These are phyloP conservation scores for Euphorbia pulcherrima DNA, from an alignment of 345 rosid species.

Conservation along the genomic window DNA sequence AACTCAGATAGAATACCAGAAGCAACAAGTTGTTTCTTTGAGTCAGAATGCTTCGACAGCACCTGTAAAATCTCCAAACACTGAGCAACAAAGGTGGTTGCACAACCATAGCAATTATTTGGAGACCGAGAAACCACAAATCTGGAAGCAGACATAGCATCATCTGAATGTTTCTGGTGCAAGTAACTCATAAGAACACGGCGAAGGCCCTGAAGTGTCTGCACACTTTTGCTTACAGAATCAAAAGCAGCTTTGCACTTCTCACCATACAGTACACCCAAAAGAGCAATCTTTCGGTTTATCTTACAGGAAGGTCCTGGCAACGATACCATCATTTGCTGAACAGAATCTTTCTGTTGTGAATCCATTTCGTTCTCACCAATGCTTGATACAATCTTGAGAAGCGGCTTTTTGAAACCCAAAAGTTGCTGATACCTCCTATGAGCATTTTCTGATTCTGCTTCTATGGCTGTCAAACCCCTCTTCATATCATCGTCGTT, in stretches of 20 bases:
- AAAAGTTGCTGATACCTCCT: constrained; percentile 97
- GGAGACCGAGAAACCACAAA: constrained; percentile 85
- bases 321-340: constrained; percentile 99
- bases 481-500: constrained; percentile 99
- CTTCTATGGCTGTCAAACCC: constrained; percentile 94
- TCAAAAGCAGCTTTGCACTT: constrained; percentile 99
- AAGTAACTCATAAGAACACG: constrained; percentile 89
- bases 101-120: constrained; percentile 96
- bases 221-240: constrained; percentile 99
- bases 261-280: constrained; percentile 97
- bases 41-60: constrained; percentile 68
- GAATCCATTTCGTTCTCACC: constrained; percentile 99
- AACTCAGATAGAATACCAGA: constrained; percentile 84
- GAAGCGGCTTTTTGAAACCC: constrained; percentile 97
- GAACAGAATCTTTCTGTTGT: constrained; percentile 96
- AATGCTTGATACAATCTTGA: constrained; percentile 94
- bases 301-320: constrained; percentile 98
- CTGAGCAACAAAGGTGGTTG: constrained; percentile 83
- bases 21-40: constrained; percentile 86
- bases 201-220: constrained; percentile 97
- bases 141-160: constrained; percentile 54
- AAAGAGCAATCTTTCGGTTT: constrained; percentile 95
- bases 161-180: constrained; percentile 82
- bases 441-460: constrained; percentile 99
- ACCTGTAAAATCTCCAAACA: constrained; percentile 88